These are phyloP conservation scores for Ziziphus jujuba DNA, from an alignment of 306 rosid genomes.

Conservation along the genomic window DNA sequence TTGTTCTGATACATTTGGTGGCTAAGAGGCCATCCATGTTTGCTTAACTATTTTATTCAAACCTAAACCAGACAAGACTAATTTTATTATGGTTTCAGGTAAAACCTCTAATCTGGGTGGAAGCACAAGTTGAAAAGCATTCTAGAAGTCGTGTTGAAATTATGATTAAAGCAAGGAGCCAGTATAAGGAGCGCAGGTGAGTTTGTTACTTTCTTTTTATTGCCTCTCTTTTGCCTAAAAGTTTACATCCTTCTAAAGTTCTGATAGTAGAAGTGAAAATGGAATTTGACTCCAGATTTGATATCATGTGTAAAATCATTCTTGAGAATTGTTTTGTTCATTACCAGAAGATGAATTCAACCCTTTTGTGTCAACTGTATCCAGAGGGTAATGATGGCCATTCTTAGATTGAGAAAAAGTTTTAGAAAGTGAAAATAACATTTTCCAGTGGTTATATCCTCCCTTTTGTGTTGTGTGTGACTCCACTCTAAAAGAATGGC, in stretches of 20 bases:
- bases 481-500: no score
- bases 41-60: background rate
- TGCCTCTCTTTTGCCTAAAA: background rate
- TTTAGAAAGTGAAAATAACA: no score
- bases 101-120: slow-evolving; percentile 83
- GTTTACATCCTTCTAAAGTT: background rate
- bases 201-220: background rate
- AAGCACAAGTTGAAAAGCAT: slow-evolving; percentile 84
- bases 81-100: slow-evolving; percentile 42
- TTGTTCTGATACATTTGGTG: no score
- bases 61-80: background rate
- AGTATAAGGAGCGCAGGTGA: slow-evolving; percentile 88
- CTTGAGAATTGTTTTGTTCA: no score
- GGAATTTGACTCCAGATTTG: background rate
- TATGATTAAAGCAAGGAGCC: slow-evolving; percentile 80
- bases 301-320: no score
- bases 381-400: no score
- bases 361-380: no score
- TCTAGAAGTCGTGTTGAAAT: slow-evolving; percentile 78
- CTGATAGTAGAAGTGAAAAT: background rate
- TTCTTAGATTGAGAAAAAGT: no score
- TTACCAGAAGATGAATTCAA: no score
- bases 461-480: no score
- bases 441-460: no score
- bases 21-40: background rate